Percentiles rank a stretch among this genome's conserved stretches.
Evolutionary conservation across 2,329 filamentous ascomycete species (phyloP).

Genomic region (Acrocalymma vagum): DNA sequence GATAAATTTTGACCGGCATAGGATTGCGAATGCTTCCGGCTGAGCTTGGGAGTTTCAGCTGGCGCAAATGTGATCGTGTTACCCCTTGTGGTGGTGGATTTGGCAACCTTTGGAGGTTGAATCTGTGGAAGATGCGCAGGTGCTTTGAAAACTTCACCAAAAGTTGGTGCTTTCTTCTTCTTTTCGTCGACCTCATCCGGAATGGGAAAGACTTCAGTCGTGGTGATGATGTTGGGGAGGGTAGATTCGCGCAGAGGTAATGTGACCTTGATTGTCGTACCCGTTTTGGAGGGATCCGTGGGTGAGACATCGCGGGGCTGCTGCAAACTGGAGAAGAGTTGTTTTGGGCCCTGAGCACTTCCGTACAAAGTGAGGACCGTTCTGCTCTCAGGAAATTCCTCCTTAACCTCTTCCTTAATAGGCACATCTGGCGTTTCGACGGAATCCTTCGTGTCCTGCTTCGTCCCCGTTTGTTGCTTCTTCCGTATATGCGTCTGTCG

Average conservation of each 20-base stretch:
- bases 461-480: slow-evolving; percentile 11
- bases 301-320: slow-evolving; percentile 54
- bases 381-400: slow-evolving; percentile 49
- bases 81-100: slow-evolving; percentile 70
- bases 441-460: slow-evolving; percentile 14
- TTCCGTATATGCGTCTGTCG: slow-evolving; percentile 17
- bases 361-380: slow-evolving; percentile 80
- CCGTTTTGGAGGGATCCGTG: slow-evolving; percentile 41
- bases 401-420: slow-evolving; percentile 31
- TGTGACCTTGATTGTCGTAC: slow-evolving; percentile 53
- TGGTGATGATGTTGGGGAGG: slow-evolving; percentile 78
- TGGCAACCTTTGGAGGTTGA: slow-evolving; percentile 76
- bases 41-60: slow-evolving; percentile 60
- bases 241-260: slow-evolving; percentile 68
- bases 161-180: slow-evolving; percentile 68
- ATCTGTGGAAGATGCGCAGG: slow-evolving; percentile 71
- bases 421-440: slow-evolving; percentile 17
- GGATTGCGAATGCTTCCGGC: slow-evolving; percentile 53
- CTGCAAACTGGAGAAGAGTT: slow-evolving; percentile 87
- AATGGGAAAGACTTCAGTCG: slow-evolving; percentile 70
- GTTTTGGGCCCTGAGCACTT: slow-evolving; percentile 75
- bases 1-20: slow-evolving; percentile 74
- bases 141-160: slow-evolving; percentile 78
- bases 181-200: slow-evolving; percentile 48
- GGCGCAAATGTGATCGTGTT: slow-evolving; percentile 59